Evolutionary conservation across 2,329 filamentous ascomycete species (phyloP).

Genomic region (Aspergillus hortae): DNA sequence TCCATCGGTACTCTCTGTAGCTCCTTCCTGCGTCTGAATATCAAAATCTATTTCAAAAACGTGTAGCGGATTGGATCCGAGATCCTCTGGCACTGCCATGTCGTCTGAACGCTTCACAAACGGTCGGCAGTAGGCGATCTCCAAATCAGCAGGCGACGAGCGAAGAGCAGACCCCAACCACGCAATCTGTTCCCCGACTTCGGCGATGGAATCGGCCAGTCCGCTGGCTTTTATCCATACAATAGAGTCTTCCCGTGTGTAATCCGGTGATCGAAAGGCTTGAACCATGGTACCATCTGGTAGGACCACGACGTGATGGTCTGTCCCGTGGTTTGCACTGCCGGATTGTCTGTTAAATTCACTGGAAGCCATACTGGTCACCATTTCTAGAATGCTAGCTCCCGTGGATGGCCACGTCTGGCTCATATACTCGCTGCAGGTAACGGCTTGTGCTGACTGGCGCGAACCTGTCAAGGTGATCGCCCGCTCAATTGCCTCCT

Average conservation of each 20-base stretch:
- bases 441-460: not conserved
- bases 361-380: too few relatives aligned
- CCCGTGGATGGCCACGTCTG: not conserved
- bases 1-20: conserved; percentile 10
- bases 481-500: not conserved
- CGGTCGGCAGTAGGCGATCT: conserved; percentile 11
- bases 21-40: not conserved
- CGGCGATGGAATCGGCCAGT: conserved; percentile 19
- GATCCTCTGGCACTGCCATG: too few relatives aligned
- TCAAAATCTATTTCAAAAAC: conserved; percentile 4
- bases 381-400: too few relatives aligned
- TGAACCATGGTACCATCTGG: not conserved
- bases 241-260: not conserved
- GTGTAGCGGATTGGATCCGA: too few relatives aligned
- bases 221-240: not conserved
- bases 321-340: too few relatives aligned
- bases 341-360: too few relatives aligned
- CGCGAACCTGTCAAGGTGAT: not conserved
- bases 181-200: conserved; percentile 34
- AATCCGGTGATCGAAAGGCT: not conserved
- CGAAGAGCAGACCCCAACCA: conserved; percentile 34
- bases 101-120: too few relatives aligned
- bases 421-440: not conserved
- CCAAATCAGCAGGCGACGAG: conserved; percentile 15
- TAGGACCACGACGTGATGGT: too few relatives aligned